Base-by-base conservation (phyloP, 805 yeast genomes). In the Zygotorulaspora chibaensis region DNA sequence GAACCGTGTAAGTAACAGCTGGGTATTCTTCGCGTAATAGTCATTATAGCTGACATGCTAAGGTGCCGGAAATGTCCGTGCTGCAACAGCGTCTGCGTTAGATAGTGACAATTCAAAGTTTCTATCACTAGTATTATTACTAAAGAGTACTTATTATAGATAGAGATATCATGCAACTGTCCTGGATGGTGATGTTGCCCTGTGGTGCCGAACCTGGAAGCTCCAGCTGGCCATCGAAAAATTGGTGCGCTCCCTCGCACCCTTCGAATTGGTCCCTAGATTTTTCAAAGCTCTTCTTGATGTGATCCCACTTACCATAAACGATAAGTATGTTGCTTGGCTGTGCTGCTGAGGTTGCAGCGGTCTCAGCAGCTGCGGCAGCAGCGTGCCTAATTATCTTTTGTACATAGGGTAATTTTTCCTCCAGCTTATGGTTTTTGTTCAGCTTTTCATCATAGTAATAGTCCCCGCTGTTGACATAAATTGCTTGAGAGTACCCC, bases 401-500 rank as follows among this genome's bases (percentile, higher is more conserved):
- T n/a, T 62, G 54, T 27, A 63, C 48, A 12, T 60, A 48, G 3
- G 66, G 63, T 3, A 63, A 42, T 33, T 54, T 46, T 12, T 52
- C 42, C 16, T 52, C 57, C 2, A 56, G 51, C 39, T 53, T 58
- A 13, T 41, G 40, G 38, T 56, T 54, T 41, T 55, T 62, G 20
- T 48, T 54, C 8, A 52, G 45, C 12, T 59, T 59, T 10, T 62
- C 60, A 37, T 71, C 64, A 28, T 59, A 60, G 58, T 74, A 80
- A 59, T 74, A 84, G 48, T 83, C 86, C 25, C 87, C 88, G 56
- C 87, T 73, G 47, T 81, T 78, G 20, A 81, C 76, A 65, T 76
- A 84, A 1, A 84, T 59, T 2, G 88, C 75, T 54, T 77, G 79
- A 0, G 83, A 72, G 62, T 89, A 89, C 0, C 96, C 96, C 2